These are phyloP conservation scores for Volvariella volvacea DNA, from an alignment of 1,284 basidiomycete genomes.

Conservation along the genomic window DNA sequence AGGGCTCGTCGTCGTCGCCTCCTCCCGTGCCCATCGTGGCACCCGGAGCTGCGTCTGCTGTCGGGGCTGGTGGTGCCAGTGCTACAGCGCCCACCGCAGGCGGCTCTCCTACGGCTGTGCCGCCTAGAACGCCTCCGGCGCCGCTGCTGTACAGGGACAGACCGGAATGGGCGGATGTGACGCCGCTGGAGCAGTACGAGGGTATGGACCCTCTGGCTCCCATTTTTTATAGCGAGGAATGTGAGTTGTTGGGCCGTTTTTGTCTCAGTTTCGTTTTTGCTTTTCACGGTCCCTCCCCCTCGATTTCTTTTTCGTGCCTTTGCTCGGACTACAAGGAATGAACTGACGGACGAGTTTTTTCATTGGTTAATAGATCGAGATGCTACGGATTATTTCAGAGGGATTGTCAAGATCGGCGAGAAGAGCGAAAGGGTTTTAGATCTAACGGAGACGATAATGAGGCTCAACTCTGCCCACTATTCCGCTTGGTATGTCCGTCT, in stretches of 20 bases:
- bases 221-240: constrained; percentile 83
- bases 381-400: constrained; percentile 88
- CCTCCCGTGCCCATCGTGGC: too few species aligned
- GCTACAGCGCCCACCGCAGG: too few species aligned
- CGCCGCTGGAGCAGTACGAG: constrained; percentile 79
- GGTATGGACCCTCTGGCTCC: constrained; percentile 73
- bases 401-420: constrained; percentile 70
- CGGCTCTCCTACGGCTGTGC: too few species aligned
- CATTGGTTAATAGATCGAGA: constrained; percentile 63
- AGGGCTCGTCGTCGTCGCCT: too few species aligned
- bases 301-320: background rate
- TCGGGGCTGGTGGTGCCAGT: too few species aligned
- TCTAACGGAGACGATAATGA: constrained; percentile 81
- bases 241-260: too few species aligned
- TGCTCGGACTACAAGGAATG: too few species aligned
- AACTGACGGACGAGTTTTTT: too few species aligned
- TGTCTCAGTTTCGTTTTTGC: background rate
- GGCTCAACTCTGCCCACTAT: constrained; percentile 89
- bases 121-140: background rate
- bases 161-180: constrained; percentile 74
- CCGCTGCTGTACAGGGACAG: constrained; percentile 50
- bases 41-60: too few species aligned
- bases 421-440: constrained; percentile 74
- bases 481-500: constrained; percentile 72
- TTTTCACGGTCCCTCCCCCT: background rate